phyloP scores from a whole-genome alignment of 805 yeast genomes.

The Tetrapisispora namnaoensis region DNA sequence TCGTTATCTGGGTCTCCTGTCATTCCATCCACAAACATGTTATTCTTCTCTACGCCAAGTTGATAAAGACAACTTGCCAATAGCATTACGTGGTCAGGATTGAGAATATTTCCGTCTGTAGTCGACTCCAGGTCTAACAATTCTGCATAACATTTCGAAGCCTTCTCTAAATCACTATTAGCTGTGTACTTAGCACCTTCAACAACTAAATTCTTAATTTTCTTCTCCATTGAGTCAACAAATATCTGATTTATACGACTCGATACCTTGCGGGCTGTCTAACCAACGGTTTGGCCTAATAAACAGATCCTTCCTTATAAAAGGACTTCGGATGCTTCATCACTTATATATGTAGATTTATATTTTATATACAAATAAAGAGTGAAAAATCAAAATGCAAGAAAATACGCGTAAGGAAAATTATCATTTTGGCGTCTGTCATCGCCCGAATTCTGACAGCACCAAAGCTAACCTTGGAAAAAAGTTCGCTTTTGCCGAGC shows the following conservation, averaged over 20 bases:
- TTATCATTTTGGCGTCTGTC: background rate
- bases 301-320: too few species aligned
- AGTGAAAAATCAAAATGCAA: too few species aligned
- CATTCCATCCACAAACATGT: slow-evolving; percentile 31
- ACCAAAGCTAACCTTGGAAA: too few species aligned
- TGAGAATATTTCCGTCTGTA: background rate
- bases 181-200: slow-evolving; percentile 61
- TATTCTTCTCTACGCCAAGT: slow-evolving; percentile 6
- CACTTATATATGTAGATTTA: background rate
- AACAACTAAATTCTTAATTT: slow-evolving; percentile 35
- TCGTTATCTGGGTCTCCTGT: slow-evolving; percentile 5
- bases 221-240: background rate
- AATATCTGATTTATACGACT: background rate
- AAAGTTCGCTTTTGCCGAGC: too few species aligned
- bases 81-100: slow-evolving; percentile 1
- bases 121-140: slow-evolving; percentile 31
- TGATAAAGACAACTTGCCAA: slow-evolving; percentile 3
- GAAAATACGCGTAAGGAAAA: background rate
- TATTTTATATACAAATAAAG: too few species aligned
- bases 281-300: too few species aligned
- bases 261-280: too few species aligned
- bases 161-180: slow-evolving; percentile 52
- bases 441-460: too few species aligned
- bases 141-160: slow-evolving; percentile 59
- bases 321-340: too few species aligned